Percentiles rank a stretch among this genome's conserved stretches.
Conservation (phyloP, 768 basidiomycete species). For the Russula ochroleuca region DNA sequence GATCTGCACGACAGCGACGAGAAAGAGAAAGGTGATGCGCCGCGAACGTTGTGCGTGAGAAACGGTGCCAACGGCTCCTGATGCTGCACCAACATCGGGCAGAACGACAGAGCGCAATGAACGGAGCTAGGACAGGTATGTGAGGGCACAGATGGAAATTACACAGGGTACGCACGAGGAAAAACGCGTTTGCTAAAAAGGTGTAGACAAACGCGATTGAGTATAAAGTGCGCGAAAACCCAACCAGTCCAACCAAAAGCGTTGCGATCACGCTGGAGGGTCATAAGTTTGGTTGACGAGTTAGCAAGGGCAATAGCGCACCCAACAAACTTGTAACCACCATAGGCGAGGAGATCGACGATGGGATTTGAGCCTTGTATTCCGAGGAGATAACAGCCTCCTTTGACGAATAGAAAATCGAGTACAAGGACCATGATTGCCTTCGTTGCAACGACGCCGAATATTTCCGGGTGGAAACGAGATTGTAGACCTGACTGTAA, state of each 20-base stretch:
- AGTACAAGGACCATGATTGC: conserved; percentile 80
- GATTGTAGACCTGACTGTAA: conserved; percentile 78
- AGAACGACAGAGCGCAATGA: conserved; percentile 89
- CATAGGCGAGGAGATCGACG: conserved; percentile 84
- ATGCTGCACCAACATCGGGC: conserved; percentile 60
- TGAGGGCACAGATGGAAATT: background rate
- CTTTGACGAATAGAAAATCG: conserved; percentile 85
- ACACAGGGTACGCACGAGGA: conserved; percentile 61
- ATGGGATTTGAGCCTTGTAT: conserved; percentile 70
- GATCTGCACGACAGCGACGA: conserved; percentile 77
- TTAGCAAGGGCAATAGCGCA: conserved; percentile 36
- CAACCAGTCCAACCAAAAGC: conserved; percentile 65
- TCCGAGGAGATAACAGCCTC: conserved; percentile 90
- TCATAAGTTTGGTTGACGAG: background rate
- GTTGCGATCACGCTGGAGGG: conserved; percentile 74
- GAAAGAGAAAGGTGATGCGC: conserved; percentile 83
- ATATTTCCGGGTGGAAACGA: conserved; percentile 82
- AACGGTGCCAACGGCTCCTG: conserved; percentile 34
- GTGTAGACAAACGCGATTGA: conserved; percentile 74
- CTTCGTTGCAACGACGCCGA: conserved; percentile 81
- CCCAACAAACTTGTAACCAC: conserved; percentile 98
- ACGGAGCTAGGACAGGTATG: conserved; percentile 59
- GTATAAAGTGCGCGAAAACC: conserved; percentile 59
- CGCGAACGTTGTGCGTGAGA: conserved; percentile 67
- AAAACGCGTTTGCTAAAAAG: conserved; percentile 88